phyloP scores from a whole-genome alignment of 2,329 filamentous ascomycete species.

The Plenodomus tracheiphilus region DNA sequence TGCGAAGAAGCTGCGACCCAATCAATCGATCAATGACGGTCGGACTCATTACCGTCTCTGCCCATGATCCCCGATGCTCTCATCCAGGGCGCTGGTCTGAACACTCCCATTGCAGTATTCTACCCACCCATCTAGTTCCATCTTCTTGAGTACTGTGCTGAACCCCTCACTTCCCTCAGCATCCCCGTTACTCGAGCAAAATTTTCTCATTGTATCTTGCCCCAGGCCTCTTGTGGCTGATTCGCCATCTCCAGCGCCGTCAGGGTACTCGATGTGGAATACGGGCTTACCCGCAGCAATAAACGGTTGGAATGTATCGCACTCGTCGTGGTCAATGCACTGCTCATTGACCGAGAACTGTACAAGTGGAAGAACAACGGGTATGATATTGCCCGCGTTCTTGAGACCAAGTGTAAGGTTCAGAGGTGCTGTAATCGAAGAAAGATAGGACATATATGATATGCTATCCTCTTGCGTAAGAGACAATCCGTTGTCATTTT shows the following conservation, averaged over 20 bases:
- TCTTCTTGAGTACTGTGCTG: slow-evolving; percentile 68
- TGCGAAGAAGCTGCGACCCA: background rate
- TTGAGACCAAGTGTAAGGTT: slow-evolving; percentile 69
- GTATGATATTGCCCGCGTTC: slow-evolving; percentile 66
- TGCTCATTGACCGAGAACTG: slow-evolving; percentile 73
- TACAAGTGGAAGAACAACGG: slow-evolving; percentile 54
- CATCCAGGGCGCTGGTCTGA: slow-evolving; percentile 25
- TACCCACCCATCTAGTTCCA: slow-evolving; percentile 66
- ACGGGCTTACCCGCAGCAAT: slow-evolving; percentile 66
- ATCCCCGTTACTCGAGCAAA: slow-evolving; percentile 46
- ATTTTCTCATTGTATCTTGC: slow-evolving; percentile 36
- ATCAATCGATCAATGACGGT: background rate
- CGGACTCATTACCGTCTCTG: background rate
- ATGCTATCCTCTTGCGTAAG: slow-evolving; percentile 62
- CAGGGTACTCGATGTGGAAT: slow-evolving; percentile 73
- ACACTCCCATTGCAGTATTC: slow-evolving; percentile 54
- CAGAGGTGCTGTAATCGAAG: slow-evolving; percentile 55
- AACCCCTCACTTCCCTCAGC: slow-evolving; percentile 55
- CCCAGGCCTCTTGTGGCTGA: slow-evolving; percentile 32
- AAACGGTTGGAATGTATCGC: slow-evolving; percentile 61
- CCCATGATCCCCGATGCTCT: slow-evolving; percentile 4
- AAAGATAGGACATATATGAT: slow-evolving; percentile 64
- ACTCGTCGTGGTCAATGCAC: slow-evolving; percentile 65
- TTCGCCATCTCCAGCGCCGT: slow-evolving; percentile 44
- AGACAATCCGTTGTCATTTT: slow-evolving; percentile 64